Evolutionary conservation across 1,284 basidiomycete species (phyloP).

Genomic region (Cutaneotrichosporon sp.): DNA sequence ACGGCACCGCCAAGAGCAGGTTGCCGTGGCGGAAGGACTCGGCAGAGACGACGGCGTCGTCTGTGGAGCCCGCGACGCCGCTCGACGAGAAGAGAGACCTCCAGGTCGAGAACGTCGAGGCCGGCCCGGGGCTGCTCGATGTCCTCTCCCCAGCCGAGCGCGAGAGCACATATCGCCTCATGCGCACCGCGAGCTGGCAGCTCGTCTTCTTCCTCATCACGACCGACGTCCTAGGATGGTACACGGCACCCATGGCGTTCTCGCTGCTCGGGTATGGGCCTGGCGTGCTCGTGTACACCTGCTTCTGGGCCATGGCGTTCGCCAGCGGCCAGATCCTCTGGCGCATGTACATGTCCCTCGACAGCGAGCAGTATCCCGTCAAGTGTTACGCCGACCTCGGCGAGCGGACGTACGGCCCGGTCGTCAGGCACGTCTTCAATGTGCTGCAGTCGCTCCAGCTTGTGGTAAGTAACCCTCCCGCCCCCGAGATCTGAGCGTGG

Average conservation of each 20-base stretch:
- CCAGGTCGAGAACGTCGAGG: neutral
- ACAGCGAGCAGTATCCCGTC: slow-evolving; percentile 25
- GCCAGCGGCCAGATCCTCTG: slow-evolving; percentile 25
- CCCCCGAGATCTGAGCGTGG: no score
- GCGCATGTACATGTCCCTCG: slow-evolving; percentile 25
- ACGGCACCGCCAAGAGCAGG: no score
- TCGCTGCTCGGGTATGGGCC: slow-evolving; percentile 31
- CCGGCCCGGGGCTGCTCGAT: neutral
- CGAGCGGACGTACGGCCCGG: slow-evolving; percentile 21
- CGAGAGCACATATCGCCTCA: slow-evolving; percentile 16
- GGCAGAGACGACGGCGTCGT: no score
- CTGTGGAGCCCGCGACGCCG: neutral
- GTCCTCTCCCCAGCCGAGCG: slow-evolving; percentile 3
- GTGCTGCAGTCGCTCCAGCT: slow-evolving; percentile 21
- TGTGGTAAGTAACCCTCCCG: slow-evolving; percentile 6
- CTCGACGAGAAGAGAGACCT: neutral
- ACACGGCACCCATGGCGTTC: slow-evolving; percentile 45
- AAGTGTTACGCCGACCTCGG: slow-evolving; percentile 26
- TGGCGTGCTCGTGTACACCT: slow-evolving; percentile 30
- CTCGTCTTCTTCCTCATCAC: slow-evolving; percentile 27
- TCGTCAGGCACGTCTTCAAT: slow-evolving; percentile 18
- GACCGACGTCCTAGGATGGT: slow-evolving; percentile 44
- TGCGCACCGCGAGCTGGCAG: slow-evolving; percentile 26
- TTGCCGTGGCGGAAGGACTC: neutral
- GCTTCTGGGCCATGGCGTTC: slow-evolving; percentile 23